Evolutionary conservation across 2,329 filamentous ascomycete genomes (phyloP).

Genomic region (Pestalotiopsis sp.): DNA sequence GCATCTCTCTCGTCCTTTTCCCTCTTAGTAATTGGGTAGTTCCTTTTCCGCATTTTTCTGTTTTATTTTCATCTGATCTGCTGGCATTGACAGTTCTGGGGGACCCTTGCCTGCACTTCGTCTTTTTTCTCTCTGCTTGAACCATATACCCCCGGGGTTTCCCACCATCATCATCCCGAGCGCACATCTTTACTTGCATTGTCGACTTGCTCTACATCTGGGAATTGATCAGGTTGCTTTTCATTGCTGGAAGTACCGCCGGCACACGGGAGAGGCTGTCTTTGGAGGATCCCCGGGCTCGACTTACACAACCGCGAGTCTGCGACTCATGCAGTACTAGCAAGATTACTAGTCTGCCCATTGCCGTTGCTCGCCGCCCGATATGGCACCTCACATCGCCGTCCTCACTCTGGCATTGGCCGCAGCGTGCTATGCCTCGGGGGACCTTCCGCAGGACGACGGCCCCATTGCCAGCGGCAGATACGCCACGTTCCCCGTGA

Average conservation of each 20-base stretch:
- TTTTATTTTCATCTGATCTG: neutral
- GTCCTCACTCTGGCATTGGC: constrained; percentile 24
- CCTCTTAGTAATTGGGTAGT: neutral
- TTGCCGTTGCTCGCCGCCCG: neutral
- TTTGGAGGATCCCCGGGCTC: neutral
- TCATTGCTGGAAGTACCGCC: neutral
- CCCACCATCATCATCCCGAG: neutral
- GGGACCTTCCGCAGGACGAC: constrained; percentile 2
- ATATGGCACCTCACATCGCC: constrained; percentile 11
- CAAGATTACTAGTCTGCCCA: neutral
- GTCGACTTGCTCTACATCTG: neutral
- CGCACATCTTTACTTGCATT: neutral
- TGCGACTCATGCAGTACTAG: constrained; percentile 14
- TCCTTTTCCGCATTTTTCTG: neutral
- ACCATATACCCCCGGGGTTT: neutral
- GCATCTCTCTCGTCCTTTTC: constrained; percentile 7
- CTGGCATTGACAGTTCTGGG: constrained; percentile 1
- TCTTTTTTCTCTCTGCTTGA: neutral
- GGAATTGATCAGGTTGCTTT: neutral
- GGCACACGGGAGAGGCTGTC: neutral
- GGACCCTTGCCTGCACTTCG: constrained; percentile 3
- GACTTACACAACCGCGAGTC: neutral
- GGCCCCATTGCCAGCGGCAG: neutral
- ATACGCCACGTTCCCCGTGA: constrained; percentile 42
- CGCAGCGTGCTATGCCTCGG: constrained; percentile 20